Conservation (phyloP, 129 eudicot genomes). For the Saussurea involucrata region DNA sequence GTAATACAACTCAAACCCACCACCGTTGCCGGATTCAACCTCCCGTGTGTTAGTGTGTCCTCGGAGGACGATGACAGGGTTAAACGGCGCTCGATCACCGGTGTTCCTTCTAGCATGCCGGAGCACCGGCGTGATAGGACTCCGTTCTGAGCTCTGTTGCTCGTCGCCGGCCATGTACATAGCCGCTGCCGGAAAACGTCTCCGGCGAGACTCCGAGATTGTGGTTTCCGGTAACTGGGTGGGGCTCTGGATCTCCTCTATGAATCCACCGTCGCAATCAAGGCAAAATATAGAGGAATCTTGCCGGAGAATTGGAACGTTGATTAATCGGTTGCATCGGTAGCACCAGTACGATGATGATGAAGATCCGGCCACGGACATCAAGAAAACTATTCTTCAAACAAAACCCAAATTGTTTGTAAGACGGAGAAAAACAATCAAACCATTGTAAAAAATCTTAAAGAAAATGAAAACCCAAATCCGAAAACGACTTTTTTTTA, state of each 20-base stretch:
- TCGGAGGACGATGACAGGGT: conserved; percentile 82
- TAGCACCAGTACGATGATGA: conserved; percentile 81
- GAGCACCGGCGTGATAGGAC: conserved; percentile 36
- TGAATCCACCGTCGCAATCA: conserved; percentile 71
- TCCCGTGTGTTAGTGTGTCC: conserved; percentile 35
- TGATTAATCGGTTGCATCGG: conserved; percentile 66
- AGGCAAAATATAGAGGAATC: conserved; percentile 53
- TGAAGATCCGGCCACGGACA: conserved; percentile 38
- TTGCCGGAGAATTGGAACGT: conserved; percentile 33
- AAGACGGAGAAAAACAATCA: neutral
- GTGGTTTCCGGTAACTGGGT: conserved; percentile 30
- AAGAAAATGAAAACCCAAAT: neutral
- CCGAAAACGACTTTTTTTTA: neutral
- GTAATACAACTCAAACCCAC: conserved; percentile 73
- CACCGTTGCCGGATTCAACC: conserved; percentile 16
- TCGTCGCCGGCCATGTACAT: conserved; percentile 42
- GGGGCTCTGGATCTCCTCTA: conserved; percentile 36
- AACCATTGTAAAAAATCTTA: neutral
- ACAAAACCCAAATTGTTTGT: neutral
- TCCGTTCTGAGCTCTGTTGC: conserved; percentile 24
- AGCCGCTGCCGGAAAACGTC: conserved; percentile 57
- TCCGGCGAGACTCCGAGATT: conserved; percentile 46
- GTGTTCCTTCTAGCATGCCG: conserved; percentile 42
- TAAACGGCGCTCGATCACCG: conserved; percentile 68
- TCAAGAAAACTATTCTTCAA: neutral